phyloP scores from a whole-genome alignment of 2,329 filamentous ascomycete genomes.

The Aspergillus ochraceus region DNA sequence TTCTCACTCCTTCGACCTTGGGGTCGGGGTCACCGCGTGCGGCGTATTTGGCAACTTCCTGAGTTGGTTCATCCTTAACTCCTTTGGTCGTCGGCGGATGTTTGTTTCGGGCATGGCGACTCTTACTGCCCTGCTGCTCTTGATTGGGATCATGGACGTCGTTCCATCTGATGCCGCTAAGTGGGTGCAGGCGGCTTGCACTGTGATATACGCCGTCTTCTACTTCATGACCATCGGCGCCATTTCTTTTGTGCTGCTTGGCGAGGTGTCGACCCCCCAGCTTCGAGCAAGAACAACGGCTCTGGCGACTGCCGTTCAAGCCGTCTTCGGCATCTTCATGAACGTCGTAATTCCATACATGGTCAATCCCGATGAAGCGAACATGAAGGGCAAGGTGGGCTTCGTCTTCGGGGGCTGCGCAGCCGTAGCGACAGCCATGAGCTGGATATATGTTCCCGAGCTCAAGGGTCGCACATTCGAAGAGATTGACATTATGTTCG shows the following conservation, averaged over 20 bases:
- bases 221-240: slow-evolving; percentile 42
- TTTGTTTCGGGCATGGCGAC: slow-evolving; percentile 33
- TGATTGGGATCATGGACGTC: slow-evolving; percentile 45
- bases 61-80: slow-evolving; percentile 36
- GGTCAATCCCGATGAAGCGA: slow-evolving; percentile 38
- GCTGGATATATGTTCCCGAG: slow-evolving; percentile 25
- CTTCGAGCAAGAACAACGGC: slow-evolving; percentile 49
- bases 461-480: slow-evolving; percentile 24
- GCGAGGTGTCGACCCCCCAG: slow-evolving; percentile 40
- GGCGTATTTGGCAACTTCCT: slow-evolving; percentile 41
- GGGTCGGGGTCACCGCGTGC: slow-evolving; percentile 22
- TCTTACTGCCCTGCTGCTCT: slow-evolving; percentile 32
- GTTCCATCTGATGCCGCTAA: slow-evolving; percentile 32
- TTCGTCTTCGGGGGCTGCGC: slow-evolving; percentile 28
- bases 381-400: slow-evolving; percentile 31
- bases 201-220: slow-evolving; percentile 39
- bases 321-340: slow-evolving; percentile 41
- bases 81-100: slow-evolving; percentile 33
- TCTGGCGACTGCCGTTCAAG: slow-evolving; percentile 41
- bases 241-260: slow-evolving; percentile 47
- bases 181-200: slow-evolving; percentile 36
- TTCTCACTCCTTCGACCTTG: slow-evolving; percentile 36
- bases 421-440: slow-evolving; percentile 16
- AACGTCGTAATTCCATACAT: slow-evolving; percentile 43
- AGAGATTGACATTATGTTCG: slow-evolving; percentile 12